phyloP scores from a whole-genome alignment of 2,329 filamentous ascomycete genomes.

The Xylariales sp. region DNA sequence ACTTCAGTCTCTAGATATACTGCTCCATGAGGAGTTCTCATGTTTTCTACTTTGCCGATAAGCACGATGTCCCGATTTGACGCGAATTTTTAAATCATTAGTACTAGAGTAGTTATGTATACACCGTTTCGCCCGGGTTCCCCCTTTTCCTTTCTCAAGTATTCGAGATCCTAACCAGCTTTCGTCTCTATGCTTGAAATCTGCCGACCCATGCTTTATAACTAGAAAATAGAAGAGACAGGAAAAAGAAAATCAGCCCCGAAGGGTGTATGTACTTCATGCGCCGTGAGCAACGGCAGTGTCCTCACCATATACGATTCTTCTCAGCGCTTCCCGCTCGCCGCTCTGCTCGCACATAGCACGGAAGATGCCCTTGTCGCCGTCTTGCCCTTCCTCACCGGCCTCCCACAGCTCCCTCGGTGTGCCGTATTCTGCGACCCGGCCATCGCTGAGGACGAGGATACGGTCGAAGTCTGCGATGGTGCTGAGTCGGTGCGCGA shows the following conservation, averaged over 20 bases:
- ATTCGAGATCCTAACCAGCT: background rate
- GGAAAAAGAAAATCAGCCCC: background rate
- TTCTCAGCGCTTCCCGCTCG: conserved; percentile 35
- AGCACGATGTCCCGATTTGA: background rate
- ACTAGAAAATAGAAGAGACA: background rate
- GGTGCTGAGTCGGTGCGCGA: conserved; percentile 80
- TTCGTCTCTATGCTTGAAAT: background rate
- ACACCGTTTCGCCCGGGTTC: conserved; percentile 6
- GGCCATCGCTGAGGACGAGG: conserved; percentile 75
- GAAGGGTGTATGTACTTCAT: background rate
- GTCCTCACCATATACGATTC: conserved; percentile 36
- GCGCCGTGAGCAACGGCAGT: background rate
- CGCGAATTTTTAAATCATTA: conserved; percentile 1
- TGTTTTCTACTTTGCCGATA: background rate
- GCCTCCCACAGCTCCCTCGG: conserved; percentile 70
- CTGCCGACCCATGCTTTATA: conserved; percentile 7
- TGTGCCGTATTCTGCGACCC: conserved; percentile 74
- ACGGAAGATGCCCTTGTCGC: conserved; percentile 34
- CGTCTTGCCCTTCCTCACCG: conserved; percentile 5
- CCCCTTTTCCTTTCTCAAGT: background rate
- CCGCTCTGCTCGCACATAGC: conserved; percentile 43
- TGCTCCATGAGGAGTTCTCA: background rate
- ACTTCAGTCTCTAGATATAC: conserved; percentile 2
- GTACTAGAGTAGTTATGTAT: conserved; percentile 17
- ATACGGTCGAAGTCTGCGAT: conserved; percentile 83